Evolutionary conservation across 2,329 filamentous ascomycete species (phyloP).

Genomic region (Ascochyta koolunga): DNA sequence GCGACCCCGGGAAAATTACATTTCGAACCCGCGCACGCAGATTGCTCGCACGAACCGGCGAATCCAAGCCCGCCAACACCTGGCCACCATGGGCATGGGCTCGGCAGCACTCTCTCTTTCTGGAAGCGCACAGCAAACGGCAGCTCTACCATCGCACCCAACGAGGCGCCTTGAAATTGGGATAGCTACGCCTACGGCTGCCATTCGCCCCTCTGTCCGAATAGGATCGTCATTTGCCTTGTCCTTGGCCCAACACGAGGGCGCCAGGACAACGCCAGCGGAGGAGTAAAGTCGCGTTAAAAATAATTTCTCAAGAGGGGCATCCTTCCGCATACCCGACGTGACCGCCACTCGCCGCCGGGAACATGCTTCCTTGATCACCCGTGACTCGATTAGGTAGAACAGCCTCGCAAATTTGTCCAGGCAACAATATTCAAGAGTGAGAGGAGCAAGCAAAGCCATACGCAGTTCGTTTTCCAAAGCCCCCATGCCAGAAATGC

Average conservation of each 20-base stretch:
- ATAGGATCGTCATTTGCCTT: background rate
- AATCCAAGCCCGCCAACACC: background rate
- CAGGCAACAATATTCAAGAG: background rate
- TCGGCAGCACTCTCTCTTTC: constrained; percentile 1
- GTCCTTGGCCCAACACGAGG: constrained; percentile 1
- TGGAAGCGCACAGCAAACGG: background rate
- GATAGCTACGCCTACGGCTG: background rate
- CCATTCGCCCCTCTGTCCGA: background rate
- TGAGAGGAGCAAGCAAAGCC: background rate
- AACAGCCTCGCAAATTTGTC: background rate
- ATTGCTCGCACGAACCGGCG: constrained; percentile 9
- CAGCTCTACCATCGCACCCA: background rate
- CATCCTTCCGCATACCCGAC: background rate
- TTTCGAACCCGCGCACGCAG: constrained; percentile 7
- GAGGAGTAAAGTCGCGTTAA: background rate
- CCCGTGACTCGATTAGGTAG: background rate
- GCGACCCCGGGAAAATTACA: constrained; percentile 12
- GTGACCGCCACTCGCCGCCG: background rate
- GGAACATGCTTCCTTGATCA: background rate
- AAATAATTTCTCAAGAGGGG: background rate
- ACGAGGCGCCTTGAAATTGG: background rate
- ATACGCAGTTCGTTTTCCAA: constrained; percentile 7
- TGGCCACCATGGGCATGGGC: constrained; percentile 1
- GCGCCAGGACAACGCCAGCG: background rate
- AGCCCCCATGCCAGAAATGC: constrained; percentile 15